Evolutionary conservation across 306 rosid genomes (phyloP), one percentile per base, ranked within the genome.

Genomic region (Nissolia schottii): DNA sequence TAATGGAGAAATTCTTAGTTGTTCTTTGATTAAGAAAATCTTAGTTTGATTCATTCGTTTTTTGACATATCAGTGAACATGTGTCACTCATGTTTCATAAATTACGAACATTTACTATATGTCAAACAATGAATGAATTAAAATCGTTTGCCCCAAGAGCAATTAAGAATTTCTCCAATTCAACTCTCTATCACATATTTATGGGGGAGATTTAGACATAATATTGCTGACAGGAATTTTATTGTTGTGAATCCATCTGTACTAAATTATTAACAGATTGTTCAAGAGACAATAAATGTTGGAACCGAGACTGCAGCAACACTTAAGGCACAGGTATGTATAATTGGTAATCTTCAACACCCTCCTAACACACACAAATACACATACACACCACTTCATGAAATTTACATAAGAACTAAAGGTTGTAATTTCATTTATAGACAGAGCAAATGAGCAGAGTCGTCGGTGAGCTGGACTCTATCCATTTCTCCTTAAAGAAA

Each of bases 371-470:
- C 51, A 4, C 51, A 32, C 3, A 50, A 48, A 37, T 18, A n/a
- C n/a, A n/a, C n/a, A n/a, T n/a, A 45, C 51, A 4, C 51, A 32
- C 3, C 34, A 48, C 28, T 18, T 34, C 34, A 1, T 48, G 28
- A 80, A 72, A 45, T 68, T 62, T 38, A 24, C 54, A 38, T 73
- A 46, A 31, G 56, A 49, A 60, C 78, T 85, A 48, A 81, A 37
- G 69, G 35, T 24, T 37, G 61, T 9, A 51, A 69, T 76, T 22
- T 77, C 66, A 50, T 71, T 63, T 78, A 62, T 79, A 90, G 97
- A 91, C 97, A 5, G 99, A 94, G 73, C 96, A 94, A 91, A 94
- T 94, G 99, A 87, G 99, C 79, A 78, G 95, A 88, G 62, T 91
- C 65, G 96, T 91, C 60, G 86, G 86, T 46, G 99, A 91, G 87